Percentiles rank a stretch among this genome's conserved stretches.
Conservation (phyloP, 352 stramenopile genomes). For the Thraustochytrium striatum region DNA sequence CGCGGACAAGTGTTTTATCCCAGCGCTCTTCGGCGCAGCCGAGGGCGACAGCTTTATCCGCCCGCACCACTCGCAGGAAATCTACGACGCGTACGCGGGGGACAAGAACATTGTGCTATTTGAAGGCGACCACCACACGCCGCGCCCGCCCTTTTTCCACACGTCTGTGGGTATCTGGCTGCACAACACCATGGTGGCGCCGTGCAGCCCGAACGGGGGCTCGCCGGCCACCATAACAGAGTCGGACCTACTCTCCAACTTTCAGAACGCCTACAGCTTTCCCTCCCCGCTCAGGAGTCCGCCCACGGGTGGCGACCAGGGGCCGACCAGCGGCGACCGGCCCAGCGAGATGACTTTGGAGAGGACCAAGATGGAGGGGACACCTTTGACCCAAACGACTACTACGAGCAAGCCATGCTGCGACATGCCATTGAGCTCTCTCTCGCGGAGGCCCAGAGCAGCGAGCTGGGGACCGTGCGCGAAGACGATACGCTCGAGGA, state of each 20-base stretch:
- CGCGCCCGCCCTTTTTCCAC: constrained; percentile 87
- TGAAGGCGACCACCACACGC: constrained; percentile 93
- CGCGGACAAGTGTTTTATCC: constrained; percentile 88
- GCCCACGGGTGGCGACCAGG: too few species aligned
- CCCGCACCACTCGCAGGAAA: constrained; percentile 70
- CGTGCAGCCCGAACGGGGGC: too few species aligned
- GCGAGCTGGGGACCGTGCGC: too few species aligned
- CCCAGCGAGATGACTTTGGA: too few species aligned
- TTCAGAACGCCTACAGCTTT: not conserved
- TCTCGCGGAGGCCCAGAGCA: constrained; percentile 7
- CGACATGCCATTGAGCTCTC: constrained; percentile 41
- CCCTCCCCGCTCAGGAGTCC: not conserved
- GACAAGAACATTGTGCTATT: constrained; percentile 98
- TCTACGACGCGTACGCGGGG: constrained; percentile 83
- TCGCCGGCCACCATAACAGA: not conserved
- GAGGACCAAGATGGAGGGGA: not conserved
- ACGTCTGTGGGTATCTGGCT: constrained; percentile 94
- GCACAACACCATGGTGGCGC: constrained; percentile 42
- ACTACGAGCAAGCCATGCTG: constrained; percentile 37
- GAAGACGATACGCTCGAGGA: too few species aligned
- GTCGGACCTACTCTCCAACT: not conserved
- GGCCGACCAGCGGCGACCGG: too few species aligned
- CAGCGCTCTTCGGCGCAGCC: constrained; percentile 88
- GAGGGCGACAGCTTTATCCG: constrained; percentile 91
- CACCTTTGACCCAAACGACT: not conserved